Conservation (phyloP, 2,329 filamentous ascomycete species). For the Helminthosporium solani region DNA sequence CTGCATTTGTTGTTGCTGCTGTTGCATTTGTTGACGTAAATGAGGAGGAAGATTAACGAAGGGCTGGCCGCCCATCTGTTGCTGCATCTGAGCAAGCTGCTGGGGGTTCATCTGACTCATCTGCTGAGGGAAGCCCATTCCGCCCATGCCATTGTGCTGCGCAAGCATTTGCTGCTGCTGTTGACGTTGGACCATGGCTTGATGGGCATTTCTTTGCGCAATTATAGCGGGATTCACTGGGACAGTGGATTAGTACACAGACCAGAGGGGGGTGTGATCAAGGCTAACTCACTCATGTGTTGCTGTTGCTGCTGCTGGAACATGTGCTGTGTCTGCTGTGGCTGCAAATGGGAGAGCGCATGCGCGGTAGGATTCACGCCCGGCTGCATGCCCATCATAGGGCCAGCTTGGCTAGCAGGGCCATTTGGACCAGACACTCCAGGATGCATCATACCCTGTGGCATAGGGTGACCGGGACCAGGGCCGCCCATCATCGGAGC, state of each 20-base stretch:
- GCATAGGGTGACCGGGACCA: conserved; percentile 67
- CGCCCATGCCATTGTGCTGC: conserved; percentile 56
- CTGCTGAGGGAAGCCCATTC: conserved; percentile 55
- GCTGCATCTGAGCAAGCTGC: conserved; percentile 49
- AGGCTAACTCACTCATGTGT: conserved; percentile 39
- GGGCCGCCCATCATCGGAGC: conserved; percentile 66
- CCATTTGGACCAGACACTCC: conserved; percentile 70
- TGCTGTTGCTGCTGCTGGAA: conserved; percentile 54
- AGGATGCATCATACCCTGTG: conserved; percentile 72
- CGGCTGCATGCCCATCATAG: conserved; percentile 77
- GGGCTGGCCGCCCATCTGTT: conserved; percentile 29
- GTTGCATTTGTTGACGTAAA: conserved; percentile 48
- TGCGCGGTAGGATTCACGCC: conserved; percentile 65
- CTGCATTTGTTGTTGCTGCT: conserved; percentile 50
- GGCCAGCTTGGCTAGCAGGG: conserved; percentile 66
- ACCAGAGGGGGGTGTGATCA: not conserved
- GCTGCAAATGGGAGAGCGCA: conserved; percentile 70
- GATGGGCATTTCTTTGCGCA: conserved; percentile 44
- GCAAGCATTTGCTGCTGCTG: conserved; percentile 57
- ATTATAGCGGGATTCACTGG: conserved; percentile 42
- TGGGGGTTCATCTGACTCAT: conserved; percentile 51
- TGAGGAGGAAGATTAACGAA: conserved; percentile 34
- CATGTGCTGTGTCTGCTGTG: conserved; percentile 60
- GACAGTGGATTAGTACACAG: conserved; percentile 5
- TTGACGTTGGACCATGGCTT: conserved; percentile 48